Evolutionary conservation across 805 yeast species (phyloP).

Genomic region (Wickerhamiella shivajii): DNA sequence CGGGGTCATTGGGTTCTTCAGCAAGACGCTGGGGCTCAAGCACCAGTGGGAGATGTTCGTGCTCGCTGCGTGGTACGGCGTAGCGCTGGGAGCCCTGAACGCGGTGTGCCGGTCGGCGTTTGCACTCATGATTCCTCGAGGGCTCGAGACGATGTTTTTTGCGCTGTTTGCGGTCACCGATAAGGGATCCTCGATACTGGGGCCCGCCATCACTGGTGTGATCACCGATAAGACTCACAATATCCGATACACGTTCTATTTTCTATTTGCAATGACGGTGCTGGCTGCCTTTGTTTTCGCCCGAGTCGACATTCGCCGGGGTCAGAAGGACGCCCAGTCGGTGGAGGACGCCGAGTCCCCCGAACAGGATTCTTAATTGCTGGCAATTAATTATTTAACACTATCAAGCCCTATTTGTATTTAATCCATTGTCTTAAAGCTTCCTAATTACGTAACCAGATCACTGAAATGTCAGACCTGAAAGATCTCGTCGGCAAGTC

Average conservation of each 20-base stretch:
- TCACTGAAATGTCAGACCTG: too few relatives aligned
- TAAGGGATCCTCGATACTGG: conserved; percentile 62
- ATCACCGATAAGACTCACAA: conserved; percentile 61
- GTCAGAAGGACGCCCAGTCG: conserved; percentile 40
- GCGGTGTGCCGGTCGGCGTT: conserved; percentile 57
- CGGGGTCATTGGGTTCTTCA: conserved; percentile 52
- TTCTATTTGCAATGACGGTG: conserved; percentile 39
- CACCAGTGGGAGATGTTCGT: conserved; percentile 54
- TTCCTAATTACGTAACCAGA: too few relatives aligned
- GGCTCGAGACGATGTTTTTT: conserved; percentile 62
- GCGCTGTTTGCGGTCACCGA: conserved; percentile 66
- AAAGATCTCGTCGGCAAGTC: conserved; percentile 22
- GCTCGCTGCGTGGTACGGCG: conserved; percentile 61
- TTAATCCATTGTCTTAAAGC: too few relatives aligned
- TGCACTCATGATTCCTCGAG: conserved; percentile 55
- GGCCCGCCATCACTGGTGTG: conserved; percentile 59
- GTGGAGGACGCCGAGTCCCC: conserved; percentile 26
- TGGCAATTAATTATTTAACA: not conserved
- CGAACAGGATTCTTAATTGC: conserved; percentile 12
- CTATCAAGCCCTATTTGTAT: too few relatives aligned
- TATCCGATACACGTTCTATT: conserved; percentile 56
- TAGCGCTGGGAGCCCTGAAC: conserved; percentile 57
- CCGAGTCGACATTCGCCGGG: conserved; percentile 45
- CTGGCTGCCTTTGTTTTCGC: conserved; percentile 44
- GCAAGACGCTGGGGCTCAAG: conserved; percentile 40